These are phyloP conservation scores for Eucalyptus cladocalyx DNA, from an alignment of 345 rosid species.

Conservation along the genomic window DNA sequence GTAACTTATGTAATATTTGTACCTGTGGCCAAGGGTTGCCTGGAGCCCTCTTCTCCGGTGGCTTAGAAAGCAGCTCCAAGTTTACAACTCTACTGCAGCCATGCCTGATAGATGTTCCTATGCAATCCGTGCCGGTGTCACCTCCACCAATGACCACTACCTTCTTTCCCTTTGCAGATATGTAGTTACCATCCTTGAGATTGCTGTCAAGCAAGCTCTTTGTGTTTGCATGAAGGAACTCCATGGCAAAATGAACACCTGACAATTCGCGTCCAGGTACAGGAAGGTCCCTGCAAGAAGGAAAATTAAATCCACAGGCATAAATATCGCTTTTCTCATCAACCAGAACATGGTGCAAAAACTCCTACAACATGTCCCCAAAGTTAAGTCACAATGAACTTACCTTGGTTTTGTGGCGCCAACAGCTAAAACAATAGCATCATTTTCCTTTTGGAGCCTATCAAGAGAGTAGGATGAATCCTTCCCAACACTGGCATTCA, in stretches of 20 bases:
- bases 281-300: slow-evolving; percentile 83
- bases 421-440: slow-evolving; percentile 83
- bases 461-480: slow-evolving; percentile 74
- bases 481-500: slow-evolving; percentile 78
- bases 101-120: slow-evolving; percentile 95
- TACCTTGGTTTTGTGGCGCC: slow-evolving; percentile 99
- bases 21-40: slow-evolving; percentile 99
- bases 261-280: slow-evolving; percentile 82
- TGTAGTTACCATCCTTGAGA: slow-evolving; percentile 70
- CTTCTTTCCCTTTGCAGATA: slow-evolving; percentile 88
- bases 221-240: slow-evolving; percentile 90
- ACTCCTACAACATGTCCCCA: not conserved
- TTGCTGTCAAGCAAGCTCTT: slow-evolving; percentile 96
- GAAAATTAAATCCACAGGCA: not conserved
- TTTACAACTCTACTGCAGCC: slow-evolving; percentile 71
- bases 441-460: slow-evolving; percentile 59
- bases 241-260: slow-evolving; percentile 98
- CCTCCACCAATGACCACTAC: slow-evolving; percentile 99
- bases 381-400: not conserved
- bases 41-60: slow-evolving; percentile 76
- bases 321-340: not conserved
- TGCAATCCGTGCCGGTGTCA: slow-evolving; percentile 97
- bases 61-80: slow-evolving; percentile 92
- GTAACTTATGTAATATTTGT: not conserved
- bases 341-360: not conserved